Conservation (phyloP, 1,284 basidiomycete genomes). For the Psilocybe mexicana region DNA sequence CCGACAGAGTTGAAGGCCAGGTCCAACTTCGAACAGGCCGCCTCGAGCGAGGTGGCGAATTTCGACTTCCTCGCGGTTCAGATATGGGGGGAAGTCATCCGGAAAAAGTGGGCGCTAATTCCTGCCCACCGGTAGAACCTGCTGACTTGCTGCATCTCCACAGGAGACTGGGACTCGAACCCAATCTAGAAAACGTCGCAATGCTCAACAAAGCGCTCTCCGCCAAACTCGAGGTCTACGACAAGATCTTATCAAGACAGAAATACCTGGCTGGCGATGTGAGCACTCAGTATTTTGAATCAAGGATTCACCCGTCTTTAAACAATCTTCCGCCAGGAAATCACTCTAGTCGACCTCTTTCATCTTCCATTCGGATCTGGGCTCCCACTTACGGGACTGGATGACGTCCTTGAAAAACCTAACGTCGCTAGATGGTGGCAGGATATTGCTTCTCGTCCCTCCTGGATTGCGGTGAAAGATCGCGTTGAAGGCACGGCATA, state of each 20-base stretch:
- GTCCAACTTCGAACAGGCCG: constrained; percentile 58
- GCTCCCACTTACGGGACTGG: constrained; percentile 26
- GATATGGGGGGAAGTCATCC: constrained; percentile 46
- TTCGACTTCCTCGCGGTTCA: constrained; percentile 47
- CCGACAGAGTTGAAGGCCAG: constrained; percentile 37
- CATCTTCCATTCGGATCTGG: constrained; percentile 49
- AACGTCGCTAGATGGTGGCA: constrained; percentile 45
- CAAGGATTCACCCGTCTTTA: neutral
- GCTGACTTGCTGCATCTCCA: neutral
- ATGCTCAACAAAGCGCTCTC: constrained; percentile 32
- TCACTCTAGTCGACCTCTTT: constrained; percentile 59
- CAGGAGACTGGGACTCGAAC: constrained; percentile 15
- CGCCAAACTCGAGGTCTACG: constrained; percentile 48
- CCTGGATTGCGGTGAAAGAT: constrained; percentile 41
- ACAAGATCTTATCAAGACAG: constrained; percentile 50
- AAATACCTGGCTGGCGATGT: constrained; percentile 55
- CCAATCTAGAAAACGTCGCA: constrained; percentile 34
- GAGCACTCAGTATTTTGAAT: constrained; percentile 14
- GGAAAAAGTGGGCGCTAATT: constrained; percentile 31
- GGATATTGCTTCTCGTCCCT: constrained; percentile 35
- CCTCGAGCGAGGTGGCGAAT: constrained; percentile 50
- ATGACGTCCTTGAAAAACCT: constrained; percentile 35
- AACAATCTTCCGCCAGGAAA: constrained; percentile 27
- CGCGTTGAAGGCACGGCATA: constrained; percentile 29
- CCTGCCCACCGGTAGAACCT: neutral